Evolutionary conservation across 2,329 filamentous ascomycete genomes (phyloP).

Genomic region (Paraphoma sp.): DNA sequence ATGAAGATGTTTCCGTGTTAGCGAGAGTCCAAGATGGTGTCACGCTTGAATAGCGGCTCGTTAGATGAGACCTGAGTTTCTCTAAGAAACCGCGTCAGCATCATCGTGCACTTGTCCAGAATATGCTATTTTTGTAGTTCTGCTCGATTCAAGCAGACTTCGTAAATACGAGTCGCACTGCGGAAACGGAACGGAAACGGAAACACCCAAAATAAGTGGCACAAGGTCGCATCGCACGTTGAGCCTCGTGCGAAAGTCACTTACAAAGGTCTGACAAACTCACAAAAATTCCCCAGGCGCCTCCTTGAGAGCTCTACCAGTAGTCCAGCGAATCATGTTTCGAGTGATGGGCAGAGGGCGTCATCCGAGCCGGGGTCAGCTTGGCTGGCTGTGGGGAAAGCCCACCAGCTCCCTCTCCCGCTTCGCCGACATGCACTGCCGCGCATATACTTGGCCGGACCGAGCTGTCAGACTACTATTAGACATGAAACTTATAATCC

Average conservation of each 20-base stretch:
- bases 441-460: slow-evolving; percentile 7
- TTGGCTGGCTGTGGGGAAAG: slow-evolving; percentile 36
- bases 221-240: no score
- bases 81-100: no score
- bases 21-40: no score
- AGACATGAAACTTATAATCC: background rate
- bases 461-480: background rate
- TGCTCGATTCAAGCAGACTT: no score
- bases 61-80: no score
- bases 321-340: slow-evolving; percentile 18
- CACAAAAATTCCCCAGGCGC: slow-evolving; percentile 14
- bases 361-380: slow-evolving; percentile 11
- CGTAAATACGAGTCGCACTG: no score
- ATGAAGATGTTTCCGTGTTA: no score
- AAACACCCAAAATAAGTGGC: background rate
- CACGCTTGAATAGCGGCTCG: no score
- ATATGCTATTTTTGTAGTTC: no score
- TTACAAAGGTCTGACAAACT: slow-evolving; percentile 20
- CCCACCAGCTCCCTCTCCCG: background rate
- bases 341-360: slow-evolving; percentile 5
- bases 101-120: no score
- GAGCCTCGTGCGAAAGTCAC: background rate
- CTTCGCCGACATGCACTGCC: slow-evolving; percentile 27
- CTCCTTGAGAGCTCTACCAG: background rate
- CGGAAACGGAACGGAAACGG: background rate